Conservation (phyloP, 805 yeast genomes). For the Metschnikowia arizonensis region DNA sequence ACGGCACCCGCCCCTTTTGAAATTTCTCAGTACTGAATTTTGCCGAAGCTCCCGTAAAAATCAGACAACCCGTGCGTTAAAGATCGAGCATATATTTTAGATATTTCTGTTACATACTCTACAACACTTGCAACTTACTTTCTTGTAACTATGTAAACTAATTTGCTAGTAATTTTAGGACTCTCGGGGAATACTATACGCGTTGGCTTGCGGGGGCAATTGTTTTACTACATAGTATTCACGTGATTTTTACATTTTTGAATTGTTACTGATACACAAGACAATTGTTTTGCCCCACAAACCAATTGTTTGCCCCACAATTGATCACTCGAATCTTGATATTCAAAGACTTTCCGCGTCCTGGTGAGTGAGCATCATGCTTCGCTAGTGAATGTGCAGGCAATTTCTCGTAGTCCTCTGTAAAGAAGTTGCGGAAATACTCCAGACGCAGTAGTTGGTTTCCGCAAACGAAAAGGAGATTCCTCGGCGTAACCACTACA, state of each 20-base stretch:
- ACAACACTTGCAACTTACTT: background rate
- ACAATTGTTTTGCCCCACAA: no score
- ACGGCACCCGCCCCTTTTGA: conserved; percentile 10
- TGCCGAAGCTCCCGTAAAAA: conserved; percentile 3
- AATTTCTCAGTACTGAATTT: conserved; percentile 1
- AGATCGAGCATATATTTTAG: background rate
- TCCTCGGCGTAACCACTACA: background rate
- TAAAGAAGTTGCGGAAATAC: no score
- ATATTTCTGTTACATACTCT: background rate
- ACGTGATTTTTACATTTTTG: background rate
- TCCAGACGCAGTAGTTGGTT: background rate
- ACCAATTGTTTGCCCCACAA: background rate
- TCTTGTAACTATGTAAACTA: background rate
- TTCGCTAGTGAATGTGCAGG: background rate
- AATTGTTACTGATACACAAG: background rate
- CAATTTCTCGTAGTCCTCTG: no score
- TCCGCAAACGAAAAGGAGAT: background rate
- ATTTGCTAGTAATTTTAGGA: background rate
- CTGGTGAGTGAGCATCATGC: background rate
- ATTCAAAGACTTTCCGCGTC: no score
- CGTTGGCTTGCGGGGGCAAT: background rate
- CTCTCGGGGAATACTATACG: background rate
- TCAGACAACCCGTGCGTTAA: conserved; percentile 1
- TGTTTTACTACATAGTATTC: background rate
- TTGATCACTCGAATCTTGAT: background rate